phyloP scores from a whole-genome alignment of 768 basidiomycete species.

The Russula olivacea region DNA sequence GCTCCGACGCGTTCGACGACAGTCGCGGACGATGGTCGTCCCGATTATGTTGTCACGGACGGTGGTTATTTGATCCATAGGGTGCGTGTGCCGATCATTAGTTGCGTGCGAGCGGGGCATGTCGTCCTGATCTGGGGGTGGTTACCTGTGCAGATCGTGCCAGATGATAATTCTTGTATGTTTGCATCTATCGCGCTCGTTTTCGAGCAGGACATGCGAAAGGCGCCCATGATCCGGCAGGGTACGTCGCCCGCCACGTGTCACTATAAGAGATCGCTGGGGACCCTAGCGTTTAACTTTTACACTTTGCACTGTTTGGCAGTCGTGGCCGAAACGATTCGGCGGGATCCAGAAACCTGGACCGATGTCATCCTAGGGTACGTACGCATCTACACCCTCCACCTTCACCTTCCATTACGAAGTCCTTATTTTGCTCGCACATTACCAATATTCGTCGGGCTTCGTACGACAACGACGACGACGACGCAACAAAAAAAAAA shows the following conservation, averaged over 20 bases:
- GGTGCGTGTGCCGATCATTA: constrained; percentile 37
- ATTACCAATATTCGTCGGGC: no score
- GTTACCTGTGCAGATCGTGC: constrained; percentile 55
- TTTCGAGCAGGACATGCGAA: constrained; percentile 76
- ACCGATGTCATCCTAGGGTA: constrained; percentile 86
- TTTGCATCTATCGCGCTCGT: constrained; percentile 83
- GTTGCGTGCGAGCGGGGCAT: not conserved
- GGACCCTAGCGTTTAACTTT: not conserved
- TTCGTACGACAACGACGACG: no score
- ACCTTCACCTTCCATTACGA: no score
- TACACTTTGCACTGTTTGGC: not conserved
- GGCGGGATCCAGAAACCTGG: constrained; percentile 62
- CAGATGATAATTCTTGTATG: constrained; percentile 96
- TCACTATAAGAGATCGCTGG: not conserved
- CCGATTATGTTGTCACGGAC: constrained; percentile 54
- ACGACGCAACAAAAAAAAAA: no score
- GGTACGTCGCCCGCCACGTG: constrained; percentile 40
- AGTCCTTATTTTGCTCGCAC: no score
- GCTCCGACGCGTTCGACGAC: constrained; percentile 26
- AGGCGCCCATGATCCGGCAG: constrained; percentile 64
- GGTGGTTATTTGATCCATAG: constrained; percentile 69
- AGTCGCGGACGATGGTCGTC: constrained; percentile 37
- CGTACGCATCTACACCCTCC: not conserved
- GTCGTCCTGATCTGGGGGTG: constrained; percentile 1
- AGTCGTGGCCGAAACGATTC: constrained; percentile 86